Conservation (phyloP, 805 yeast genomes). For the Yarrowia hollandica region DNA sequence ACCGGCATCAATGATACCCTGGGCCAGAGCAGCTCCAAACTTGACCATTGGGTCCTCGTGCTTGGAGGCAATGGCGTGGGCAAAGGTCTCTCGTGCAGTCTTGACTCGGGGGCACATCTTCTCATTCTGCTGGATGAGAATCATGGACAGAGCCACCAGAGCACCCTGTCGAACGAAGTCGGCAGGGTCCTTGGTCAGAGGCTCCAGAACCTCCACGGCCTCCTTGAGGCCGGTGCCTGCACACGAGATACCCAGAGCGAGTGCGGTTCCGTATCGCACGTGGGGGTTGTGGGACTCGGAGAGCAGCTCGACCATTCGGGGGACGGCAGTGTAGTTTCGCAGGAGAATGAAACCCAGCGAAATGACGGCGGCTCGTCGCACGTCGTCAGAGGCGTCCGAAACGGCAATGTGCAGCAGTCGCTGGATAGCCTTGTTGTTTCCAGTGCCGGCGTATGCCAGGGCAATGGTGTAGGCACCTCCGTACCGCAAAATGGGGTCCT, state of each 20-base stretch:
- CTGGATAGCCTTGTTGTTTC: conserved; percentile 83
- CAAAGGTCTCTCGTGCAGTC: conserved; percentile 69
- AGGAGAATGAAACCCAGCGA: conserved; percentile 87
- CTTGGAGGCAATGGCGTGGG: conserved; percentile 76
- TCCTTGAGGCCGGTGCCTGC: conserved; percentile 89
- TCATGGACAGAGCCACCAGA: conserved; percentile 85
- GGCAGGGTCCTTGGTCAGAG: conserved; percentile 87
- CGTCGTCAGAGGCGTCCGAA: conserved; percentile 93
- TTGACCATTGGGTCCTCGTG: conserved; percentile 96
- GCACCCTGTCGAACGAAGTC: conserved; percentile 99
- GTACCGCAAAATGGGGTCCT: conserved; percentile 82
- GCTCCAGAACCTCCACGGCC: conserved; percentile 90
- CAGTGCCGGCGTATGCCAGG: conserved; percentile 95
- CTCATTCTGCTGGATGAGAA: conserved; percentile 84
- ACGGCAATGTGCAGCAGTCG: conserved; percentile 89
- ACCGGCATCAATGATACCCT: conserved; percentile 98
- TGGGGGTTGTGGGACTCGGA: conserved; percentile 96
- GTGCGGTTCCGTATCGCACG: conserved; percentile 96
- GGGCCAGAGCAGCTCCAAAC: conserved; percentile 95
- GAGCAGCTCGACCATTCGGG: conserved; percentile 88
- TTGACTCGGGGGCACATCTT: conserved; percentile 76
- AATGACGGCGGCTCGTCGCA: conserved; percentile 92
- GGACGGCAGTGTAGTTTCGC: conserved; percentile 89
- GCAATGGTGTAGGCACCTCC: conserved; percentile 96
- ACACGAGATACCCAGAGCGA: conserved; percentile 96